phyloP scores from a whole-genome alignment of 2,329 filamentous ascomycete species.

The Aspergillus ruber region DNA sequence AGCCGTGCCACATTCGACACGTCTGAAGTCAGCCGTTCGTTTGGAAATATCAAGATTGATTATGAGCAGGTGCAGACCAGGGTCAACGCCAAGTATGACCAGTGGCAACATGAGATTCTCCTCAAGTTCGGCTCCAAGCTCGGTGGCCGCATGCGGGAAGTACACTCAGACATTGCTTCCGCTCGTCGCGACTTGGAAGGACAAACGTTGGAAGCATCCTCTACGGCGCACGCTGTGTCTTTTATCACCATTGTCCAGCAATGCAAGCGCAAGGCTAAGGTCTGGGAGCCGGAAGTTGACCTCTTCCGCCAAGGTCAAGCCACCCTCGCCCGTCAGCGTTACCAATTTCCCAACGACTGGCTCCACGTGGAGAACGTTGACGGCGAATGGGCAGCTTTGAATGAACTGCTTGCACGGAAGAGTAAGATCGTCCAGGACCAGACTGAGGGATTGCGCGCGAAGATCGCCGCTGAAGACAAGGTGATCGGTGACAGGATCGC shows the following conservation, averaged over 20 bases:
- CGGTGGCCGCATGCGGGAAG: constrained; percentile 82
- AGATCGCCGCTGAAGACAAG: constrained; percentile 90
- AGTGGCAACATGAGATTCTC: constrained; percentile 97
- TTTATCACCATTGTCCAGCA: constrained; percentile 98
- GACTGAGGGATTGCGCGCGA: constrained; percentile 86
- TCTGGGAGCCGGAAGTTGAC: constrained; percentile 93
- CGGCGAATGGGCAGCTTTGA: constrained; percentile 88
- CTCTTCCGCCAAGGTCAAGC: constrained; percentile 94
- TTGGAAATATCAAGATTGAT: constrained; percentile 91
- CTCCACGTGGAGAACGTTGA: constrained; percentile 93
- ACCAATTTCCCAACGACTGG: constrained; percentile 92
- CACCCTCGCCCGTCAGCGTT: constrained; percentile 81
- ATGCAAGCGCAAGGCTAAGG: constrained; percentile 86
- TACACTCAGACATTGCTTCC: constrained; percentile 85
- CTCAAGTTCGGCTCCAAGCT: constrained; percentile 87
- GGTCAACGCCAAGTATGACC: constrained; percentile 98
- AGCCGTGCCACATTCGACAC: constrained; percentile 95
- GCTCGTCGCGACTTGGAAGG: constrained; percentile 84
- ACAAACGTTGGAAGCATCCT: constrained; percentile 87
- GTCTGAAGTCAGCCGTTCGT: constrained; percentile 83
- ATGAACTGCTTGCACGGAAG: constrained; percentile 86
- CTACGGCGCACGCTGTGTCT: constrained; percentile 91
- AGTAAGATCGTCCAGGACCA: constrained; percentile 94
- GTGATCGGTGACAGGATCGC: constrained; percentile 81
- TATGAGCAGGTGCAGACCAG: constrained; percentile 98